Evolutionary conservation across 108 stramenopile genomes (phyloP).

Genomic region (Cyclotella choctawhatcheeana): DNA sequence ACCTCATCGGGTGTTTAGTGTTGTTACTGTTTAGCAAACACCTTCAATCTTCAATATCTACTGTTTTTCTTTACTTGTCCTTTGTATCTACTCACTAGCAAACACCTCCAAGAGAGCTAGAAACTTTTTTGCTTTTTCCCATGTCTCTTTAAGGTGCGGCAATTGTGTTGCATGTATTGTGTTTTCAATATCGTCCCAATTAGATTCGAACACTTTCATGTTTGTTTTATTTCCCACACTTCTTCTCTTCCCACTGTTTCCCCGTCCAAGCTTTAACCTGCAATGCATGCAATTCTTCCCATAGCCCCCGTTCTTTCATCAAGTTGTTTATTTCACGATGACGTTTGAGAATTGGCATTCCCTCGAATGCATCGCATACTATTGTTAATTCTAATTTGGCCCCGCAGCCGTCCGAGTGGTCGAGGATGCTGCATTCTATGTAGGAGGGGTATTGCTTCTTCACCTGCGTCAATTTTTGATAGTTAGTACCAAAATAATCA

Average conservation of each 20-base stretch:
- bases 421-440: constrained; percentile 43
- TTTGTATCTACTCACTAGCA: no score
- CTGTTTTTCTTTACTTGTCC: no score
- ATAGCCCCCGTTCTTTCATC: constrained; percentile 62
- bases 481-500: neutral
- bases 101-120: no score
- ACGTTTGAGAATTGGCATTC: constrained; percentile 66
- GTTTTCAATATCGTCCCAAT: no score
- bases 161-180: neutral
- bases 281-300: constrained; percentile 76
- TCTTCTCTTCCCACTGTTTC: constrained; percentile 74
- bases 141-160: no score
- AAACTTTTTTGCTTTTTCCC: no score
- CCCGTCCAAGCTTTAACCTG: constrained; percentile 84
- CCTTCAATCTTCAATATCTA: no score
- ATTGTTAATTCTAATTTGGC: constrained; percentile 54
- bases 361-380: constrained; percentile 50
- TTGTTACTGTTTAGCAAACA: no score
- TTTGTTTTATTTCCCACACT: constrained; percentile 13
- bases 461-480: constrained; percentile 28
- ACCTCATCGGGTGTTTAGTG: no score
- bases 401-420: constrained; percentile 57
- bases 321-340: constrained; percentile 75
- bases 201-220: no score
- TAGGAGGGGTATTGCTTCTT: constrained; percentile 47